Percentiles rank a stretch among this genome's conserved stretches.
phyloP scores from a whole-genome alignment of 768 basidiomycete species.

The Mrakia frigida region DNA sequence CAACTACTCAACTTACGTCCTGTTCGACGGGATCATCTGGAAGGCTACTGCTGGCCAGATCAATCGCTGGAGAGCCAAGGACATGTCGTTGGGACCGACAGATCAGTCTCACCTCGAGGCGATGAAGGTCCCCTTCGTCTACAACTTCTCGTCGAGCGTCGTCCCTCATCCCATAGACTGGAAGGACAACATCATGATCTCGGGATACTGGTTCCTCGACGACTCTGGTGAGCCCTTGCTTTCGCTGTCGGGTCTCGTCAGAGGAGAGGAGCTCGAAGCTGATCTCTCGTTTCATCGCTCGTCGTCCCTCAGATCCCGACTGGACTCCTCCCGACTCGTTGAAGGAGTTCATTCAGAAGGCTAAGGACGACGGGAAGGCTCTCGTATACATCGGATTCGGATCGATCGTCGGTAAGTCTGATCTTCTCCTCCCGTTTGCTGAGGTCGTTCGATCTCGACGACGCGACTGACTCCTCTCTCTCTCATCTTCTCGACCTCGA shows the following conservation, averaged over 20 bases:
- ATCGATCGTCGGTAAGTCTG: constrained; percentile 50
- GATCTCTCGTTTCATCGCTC: neutral
- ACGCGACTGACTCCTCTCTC: neutral
- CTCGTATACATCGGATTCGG: constrained; percentile 68
- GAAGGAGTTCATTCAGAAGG: constrained; percentile 55
- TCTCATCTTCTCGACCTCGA: neutral
- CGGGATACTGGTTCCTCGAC: constrained; percentile 58
- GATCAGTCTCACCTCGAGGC: constrained; percentile 11
- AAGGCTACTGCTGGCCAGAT: constrained; percentile 61
- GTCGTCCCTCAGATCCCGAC: constrained; percentile 42
- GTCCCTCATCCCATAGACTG: constrained; percentile 68
- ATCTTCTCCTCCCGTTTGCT: neutral
- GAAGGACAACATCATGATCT: constrained; percentile 43
- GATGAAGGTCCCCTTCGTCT: constrained; percentile 38
- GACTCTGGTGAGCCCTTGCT: constrained; percentile 45
- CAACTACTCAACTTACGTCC: constrained; percentile 52
- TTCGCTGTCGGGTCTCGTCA: neutral
- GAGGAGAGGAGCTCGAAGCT: neutral
- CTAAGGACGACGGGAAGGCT: constrained; percentile 54
- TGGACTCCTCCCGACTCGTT: constrained; percentile 57
- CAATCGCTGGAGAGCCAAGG: constrained; percentile 59
- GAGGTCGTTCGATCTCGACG: neutral
- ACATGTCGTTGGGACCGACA: constrained; percentile 52
- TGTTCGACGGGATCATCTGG: constrained; percentile 66
- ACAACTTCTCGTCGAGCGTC: constrained; percentile 60